Conservation (phyloP, 106 monocot species). For the Cymbidium sinense region DNA sequence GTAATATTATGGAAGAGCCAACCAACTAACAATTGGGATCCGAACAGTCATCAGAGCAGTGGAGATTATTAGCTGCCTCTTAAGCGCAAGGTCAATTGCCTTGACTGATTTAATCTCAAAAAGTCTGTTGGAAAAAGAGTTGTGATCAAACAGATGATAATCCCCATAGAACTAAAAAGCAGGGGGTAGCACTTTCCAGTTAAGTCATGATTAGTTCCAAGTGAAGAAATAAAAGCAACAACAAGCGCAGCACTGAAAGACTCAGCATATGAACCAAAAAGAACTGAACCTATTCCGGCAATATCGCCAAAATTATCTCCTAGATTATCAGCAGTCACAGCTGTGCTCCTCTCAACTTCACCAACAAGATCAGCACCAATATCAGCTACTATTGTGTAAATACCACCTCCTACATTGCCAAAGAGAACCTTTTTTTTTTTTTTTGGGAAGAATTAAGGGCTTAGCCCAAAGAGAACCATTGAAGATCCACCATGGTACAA, state of each 20-base stretch:
- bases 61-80: slow-evolving; percentile 71
- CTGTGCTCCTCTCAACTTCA: slow-evolving; percentile 70
- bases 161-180: slow-evolving; percentile 57
- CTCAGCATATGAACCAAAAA: slow-evolving; percentile 65
- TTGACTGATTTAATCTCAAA: slow-evolving; percentile 56
- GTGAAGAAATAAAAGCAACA: slow-evolving; percentile 64
- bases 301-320: slow-evolving; percentile 77
- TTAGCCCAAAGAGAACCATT: slow-evolving; percentile 67
- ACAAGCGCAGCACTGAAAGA: slow-evolving; percentile 60
- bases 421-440: slow-evolving; percentile 79
- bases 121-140: slow-evolving; percentile 62
- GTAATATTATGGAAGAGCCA: slow-evolving; percentile 59
- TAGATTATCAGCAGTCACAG: slow-evolving; percentile 72
- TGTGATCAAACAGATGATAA: slow-evolving; percentile 49
- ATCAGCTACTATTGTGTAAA: slow-evolving; percentile 74
- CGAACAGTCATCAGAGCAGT: slow-evolving; percentile 76
- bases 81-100: slow-evolving; percentile 66
- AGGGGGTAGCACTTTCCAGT: slow-evolving; percentile 57
- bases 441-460: slow-evolving; percentile 73
- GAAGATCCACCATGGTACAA: slow-evolving; percentile 62
- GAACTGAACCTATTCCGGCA: slow-evolving; percentile 71
- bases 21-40: slow-evolving; percentile 50
- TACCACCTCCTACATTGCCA: slow-evolving; percentile 65
- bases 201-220: slow-evolving; percentile 61
- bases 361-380: slow-evolving; percentile 83